Conservation (phyloP, 306 rosid species). For the Sicyos baderoa region DNA sequence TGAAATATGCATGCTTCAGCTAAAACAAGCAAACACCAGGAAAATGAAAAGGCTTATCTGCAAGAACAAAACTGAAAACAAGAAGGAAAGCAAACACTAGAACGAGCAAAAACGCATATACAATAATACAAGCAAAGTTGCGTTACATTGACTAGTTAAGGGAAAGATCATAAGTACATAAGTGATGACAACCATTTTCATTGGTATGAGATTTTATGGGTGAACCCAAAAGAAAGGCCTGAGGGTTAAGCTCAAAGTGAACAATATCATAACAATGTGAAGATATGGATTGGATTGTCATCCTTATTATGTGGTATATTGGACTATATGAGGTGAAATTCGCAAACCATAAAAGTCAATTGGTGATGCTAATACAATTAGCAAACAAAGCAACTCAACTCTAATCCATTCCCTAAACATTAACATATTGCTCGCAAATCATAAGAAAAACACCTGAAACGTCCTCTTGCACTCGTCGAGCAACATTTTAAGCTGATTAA, state of each 20-base stretch:
- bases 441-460: slow-evolving; percentile 45
- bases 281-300: too few relatives aligned
- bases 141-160: too few relatives aligned
- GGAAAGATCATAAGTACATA: too few relatives aligned
- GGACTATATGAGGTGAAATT: neutral
- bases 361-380: slow-evolving; percentile 1
- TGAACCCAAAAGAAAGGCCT: too few relatives aligned
- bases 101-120: neutral
- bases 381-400: slow-evolving; percentile 3
- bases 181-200: too few relatives aligned
- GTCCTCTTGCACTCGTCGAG: slow-evolving; percentile 82
- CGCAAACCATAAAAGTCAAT: neutral
- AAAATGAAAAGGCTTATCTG: neutral
- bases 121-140: too few relatives aligned
- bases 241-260: too few relatives aligned
- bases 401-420: neutral
- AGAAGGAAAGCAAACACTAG: neutral
- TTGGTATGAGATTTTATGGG: too few relatives aligned
- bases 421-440: neutral
- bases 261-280: too few relatives aligned
- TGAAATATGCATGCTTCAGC: neutral
- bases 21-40: neutral
- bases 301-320: too few relatives aligned
- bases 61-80: neutral
- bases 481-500: slow-evolving; percentile 57